Percentiles rank a stretch among this genome's conserved stretches.
Conservation (phyloP, 1,139 yeast species). For the Meyerozyma carpophila region DNA sequence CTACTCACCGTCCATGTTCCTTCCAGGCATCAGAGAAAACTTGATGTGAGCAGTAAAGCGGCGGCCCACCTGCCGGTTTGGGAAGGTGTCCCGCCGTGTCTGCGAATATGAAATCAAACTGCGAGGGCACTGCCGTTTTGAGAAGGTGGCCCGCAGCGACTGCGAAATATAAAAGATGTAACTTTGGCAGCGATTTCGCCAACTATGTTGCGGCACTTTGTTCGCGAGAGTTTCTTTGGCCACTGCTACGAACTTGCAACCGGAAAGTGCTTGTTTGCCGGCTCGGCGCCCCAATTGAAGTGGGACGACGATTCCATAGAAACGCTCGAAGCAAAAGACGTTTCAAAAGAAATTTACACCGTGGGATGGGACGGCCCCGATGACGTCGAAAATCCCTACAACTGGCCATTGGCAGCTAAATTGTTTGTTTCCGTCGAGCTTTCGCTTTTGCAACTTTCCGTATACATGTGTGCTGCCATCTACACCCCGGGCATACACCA, state of each 20-base stretch:
- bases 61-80: background rate
- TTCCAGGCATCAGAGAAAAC: background rate
- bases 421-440: constrained; percentile 1
- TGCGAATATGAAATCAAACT: too few relatives aligned
- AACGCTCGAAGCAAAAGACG: background rate
- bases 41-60: background rate
- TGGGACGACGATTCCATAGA: background rate
- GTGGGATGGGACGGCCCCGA: constrained; percentile 5
- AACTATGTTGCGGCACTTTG: background rate
- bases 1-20: background rate
- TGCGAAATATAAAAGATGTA: background rate
- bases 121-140: too few relatives aligned
- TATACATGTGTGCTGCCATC: constrained; percentile 6
- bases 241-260: background rate
- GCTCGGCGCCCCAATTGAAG: background rate
- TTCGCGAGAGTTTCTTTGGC: background rate
- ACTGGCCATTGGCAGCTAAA: constrained; percentile 5
- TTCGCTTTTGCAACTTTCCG: constrained; percentile 3
- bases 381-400: constrained; percentile 6
- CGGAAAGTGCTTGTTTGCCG: background rate
- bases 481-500: constrained; percentile 6
- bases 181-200: background rate
- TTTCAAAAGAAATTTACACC: background rate
- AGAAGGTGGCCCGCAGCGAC: background rate
- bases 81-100: background rate